Evolutionary conservation across 2,329 filamentous ascomycete species (phyloP).

Genomic region (Aquanectria penicillioides): DNA sequence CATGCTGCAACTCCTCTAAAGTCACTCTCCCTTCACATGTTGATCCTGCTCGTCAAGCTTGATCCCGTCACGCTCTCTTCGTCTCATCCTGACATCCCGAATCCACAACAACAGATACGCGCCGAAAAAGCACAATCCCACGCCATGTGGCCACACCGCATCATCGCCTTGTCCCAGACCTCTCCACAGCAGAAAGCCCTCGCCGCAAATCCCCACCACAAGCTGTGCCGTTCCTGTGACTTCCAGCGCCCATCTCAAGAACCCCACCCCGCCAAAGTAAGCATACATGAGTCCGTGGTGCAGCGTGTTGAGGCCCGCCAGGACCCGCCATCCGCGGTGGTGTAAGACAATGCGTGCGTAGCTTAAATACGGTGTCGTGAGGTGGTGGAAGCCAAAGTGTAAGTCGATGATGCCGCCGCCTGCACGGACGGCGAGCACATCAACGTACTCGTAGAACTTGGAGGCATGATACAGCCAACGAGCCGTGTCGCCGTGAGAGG

Average conservation of each 20-base stretch:
- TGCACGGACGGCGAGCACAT: slow-evolving; percentile 44
- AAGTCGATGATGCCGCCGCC: slow-evolving; percentile 36
- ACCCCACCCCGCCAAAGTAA: slow-evolving; percentile 41
- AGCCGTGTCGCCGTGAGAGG: slow-evolving; percentile 1
- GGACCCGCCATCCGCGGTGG: slow-evolving; percentile 38
- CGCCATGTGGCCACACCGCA: slow-evolving; percentile 10
- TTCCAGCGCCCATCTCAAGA: slow-evolving; percentile 14
- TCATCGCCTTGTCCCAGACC: background rate
- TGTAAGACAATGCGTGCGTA: slow-evolving; percentile 37
- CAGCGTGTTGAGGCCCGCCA: slow-evolving; percentile 41
- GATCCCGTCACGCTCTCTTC: background rate
- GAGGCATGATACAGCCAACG: slow-evolving; percentile 38
- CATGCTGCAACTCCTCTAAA: background rate
- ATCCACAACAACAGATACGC: slow-evolving; percentile 10
- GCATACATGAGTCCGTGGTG: slow-evolving; percentile 45
- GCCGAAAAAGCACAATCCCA: background rate
- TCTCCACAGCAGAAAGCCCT: slow-evolving; percentile 13
- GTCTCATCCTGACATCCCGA: slow-evolving; percentile 7
- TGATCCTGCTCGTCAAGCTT: background rate
- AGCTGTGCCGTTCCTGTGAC: slow-evolving; percentile 24
- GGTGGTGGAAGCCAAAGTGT: slow-evolving; percentile 45
- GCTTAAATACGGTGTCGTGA: slow-evolving; percentile 44
- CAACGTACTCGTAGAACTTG: slow-evolving; percentile 46
- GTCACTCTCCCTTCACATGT: background rate
- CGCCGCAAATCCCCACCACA: slow-evolving; percentile 17